These are phyloP conservation scores for Talaromyces sp. DNA, from an alignment of 2,329 filamentous ascomycete genomes.

Conservation along the genomic window DNA sequence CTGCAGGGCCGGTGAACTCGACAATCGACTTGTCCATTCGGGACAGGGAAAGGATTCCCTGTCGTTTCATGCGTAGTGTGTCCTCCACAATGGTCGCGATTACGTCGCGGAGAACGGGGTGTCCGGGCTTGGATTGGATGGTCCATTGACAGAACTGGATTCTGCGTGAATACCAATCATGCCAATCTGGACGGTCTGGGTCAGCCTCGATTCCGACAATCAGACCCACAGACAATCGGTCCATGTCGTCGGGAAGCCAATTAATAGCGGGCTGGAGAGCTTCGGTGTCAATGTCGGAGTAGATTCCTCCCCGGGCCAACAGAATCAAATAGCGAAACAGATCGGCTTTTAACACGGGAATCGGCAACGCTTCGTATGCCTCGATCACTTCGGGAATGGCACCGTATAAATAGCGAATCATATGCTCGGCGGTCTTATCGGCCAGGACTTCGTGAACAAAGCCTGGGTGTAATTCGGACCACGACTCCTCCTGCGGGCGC, in stretches of 20 bases:
- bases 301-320: constrained; percentile 73
- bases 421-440: constrained; percentile 75
- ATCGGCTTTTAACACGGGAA: constrained; percentile 73
- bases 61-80: constrained; percentile 67
- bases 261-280: constrained; percentile 77
- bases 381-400: constrained; percentile 73
- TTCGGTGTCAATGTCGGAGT: constrained; percentile 87
- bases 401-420: constrained; percentile 82
- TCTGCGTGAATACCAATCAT: constrained; percentile 88
- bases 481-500: constrained; percentile 79
- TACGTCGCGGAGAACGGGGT: constrained; percentile 83
- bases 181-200: constrained; percentile 87
- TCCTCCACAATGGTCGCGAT: constrained; percentile 81
- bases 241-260: constrained; percentile 78
- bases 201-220: constrained; percentile 96
- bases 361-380: constrained; percentile 67
- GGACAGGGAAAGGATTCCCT: constrained; percentile 57
- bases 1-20: constrained; percentile 87
- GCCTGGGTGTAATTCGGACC: constrained; percentile 78
- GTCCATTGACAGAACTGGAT: constrained; percentile 99
- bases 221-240: constrained; percentile 72
- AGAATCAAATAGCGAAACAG: constrained; percentile 73
- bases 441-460: constrained; percentile 97
- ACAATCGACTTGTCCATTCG: constrained; percentile 70
- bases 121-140: constrained; percentile 90